Evolutionary conservation across 2,329 filamentous ascomycete species (phyloP).

Genomic region (Fusarium ambrosium): DNA sequence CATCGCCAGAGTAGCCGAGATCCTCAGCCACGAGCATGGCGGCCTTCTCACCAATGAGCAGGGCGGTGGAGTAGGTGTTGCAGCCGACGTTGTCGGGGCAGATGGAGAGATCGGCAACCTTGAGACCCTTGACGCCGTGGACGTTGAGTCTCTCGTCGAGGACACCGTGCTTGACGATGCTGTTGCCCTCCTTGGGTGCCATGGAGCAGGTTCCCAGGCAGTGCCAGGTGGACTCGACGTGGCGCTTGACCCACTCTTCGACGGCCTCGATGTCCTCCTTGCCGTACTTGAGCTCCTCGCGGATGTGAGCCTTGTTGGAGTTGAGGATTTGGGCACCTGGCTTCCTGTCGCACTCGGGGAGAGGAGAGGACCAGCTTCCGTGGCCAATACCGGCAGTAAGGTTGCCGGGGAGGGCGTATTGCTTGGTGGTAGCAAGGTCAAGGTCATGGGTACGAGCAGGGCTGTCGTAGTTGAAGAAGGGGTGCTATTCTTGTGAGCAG

Average conservation of each 20-base stretch:
- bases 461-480: constrained; percentile 79
- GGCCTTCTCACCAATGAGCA: constrained; percentile 22
- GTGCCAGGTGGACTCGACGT: constrained; percentile 76
- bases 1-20: constrained; percentile 78
- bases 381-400: constrained; percentile 79
- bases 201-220: constrained; percentile 77
- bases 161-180: constrained; percentile 84
- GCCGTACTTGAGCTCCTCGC: constrained; percentile 76
- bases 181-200: constrained; percentile 82
- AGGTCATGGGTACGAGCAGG: constrained; percentile 79
- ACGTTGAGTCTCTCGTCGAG: constrained; percentile 83
- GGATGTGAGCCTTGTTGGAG: constrained; percentile 71
- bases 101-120: constrained; percentile 82
- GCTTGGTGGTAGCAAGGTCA: constrained; percentile 80
- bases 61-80: constrained; percentile 66
- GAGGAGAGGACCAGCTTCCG: constrained; percentile 76
- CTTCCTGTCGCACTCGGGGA: constrained; percentile 66
- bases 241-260: constrained; percentile 78
- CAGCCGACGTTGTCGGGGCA: constrained; percentile 84
- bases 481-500: constrained; percentile 61
- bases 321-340: constrained; percentile 65
- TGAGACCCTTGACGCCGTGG: constrained; percentile 81
- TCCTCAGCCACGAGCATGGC: constrained; percentile 80
- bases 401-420: constrained; percentile 80
- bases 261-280: constrained; percentile 73